Percentiles rank a stretch among this genome's conserved stretches.
Evolutionary conservation across 2,329 filamentous ascomycete genomes (phyloP).

Genomic region (Stachybotrys echinatus): DNA sequence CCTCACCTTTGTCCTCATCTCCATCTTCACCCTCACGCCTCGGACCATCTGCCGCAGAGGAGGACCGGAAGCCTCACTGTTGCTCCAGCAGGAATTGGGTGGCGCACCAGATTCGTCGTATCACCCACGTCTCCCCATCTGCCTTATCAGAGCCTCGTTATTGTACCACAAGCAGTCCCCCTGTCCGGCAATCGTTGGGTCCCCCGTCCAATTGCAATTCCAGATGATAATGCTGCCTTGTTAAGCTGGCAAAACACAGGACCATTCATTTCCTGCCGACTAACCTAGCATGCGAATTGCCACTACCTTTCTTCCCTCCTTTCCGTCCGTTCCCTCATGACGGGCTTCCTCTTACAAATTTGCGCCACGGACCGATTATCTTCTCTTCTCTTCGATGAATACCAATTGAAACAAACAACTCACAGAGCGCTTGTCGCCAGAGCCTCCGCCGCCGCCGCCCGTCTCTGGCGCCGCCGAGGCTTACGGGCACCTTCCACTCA

Average conservation of each 20-base stretch:
- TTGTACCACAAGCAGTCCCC: background rate
- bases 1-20: too few species aligned
- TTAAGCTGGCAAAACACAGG: background rate
- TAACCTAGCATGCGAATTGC: background rate
- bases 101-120: background rate
- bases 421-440: constrained; percentile 37
- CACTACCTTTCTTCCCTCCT: background rate
- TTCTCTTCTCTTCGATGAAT: constrained; percentile 39
- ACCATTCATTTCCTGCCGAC: background rate
- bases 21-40: too few species aligned
- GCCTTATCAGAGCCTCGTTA: background rate
- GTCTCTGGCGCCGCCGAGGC: constrained; percentile 31
- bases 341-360: constrained; percentile 38
- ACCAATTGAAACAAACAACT: constrained; percentile 31
- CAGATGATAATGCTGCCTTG: background rate
- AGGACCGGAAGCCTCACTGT: background rate
- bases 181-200: background rate
- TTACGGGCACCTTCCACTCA: constrained; percentile 29
- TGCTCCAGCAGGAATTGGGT: background rate
- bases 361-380: constrained; percentile 42
- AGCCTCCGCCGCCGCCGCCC: constrained; percentile 34
- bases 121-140: background rate
- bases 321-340: constrained; percentile 32
- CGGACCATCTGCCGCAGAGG: background rate
- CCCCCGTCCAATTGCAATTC: constrained; percentile 2